A percentile compares a stretch with the other conserved stretches of the same genome.
These are phyloP conservation scores for Eutrema heterophyllum DNA, from an alignment of 345 rosid genomes.

Conservation along the genomic window DNA sequence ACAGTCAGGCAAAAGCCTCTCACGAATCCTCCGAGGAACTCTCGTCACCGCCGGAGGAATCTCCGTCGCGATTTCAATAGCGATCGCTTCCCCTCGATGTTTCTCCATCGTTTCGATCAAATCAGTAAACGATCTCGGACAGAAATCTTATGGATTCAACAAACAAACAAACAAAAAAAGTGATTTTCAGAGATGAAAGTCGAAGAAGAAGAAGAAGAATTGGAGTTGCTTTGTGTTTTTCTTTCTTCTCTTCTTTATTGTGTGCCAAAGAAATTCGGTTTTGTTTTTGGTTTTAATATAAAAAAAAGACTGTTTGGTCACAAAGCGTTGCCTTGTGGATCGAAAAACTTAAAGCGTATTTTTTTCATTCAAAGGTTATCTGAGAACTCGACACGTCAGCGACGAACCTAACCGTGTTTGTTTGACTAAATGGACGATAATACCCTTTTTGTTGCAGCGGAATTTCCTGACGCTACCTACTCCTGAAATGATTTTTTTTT, in stretches of 20 bases:
- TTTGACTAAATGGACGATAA: neutral
- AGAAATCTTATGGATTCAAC: neutral
- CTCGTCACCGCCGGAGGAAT: slow-evolving; percentile 39
- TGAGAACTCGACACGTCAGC: slow-evolving; percentile 27
- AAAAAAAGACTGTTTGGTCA: slow-evolving; percentile 30
- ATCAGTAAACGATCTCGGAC: neutral
- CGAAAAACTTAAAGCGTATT: slow-evolving; percentile 9
- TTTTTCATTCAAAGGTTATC: slow-evolving; percentile 20
- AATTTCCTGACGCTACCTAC: slow-evolving; percentile 25
- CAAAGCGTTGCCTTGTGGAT: slow-evolving; percentile 32
- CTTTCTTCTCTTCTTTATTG: neutral
- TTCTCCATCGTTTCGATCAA: slow-evolving; percentile 48
- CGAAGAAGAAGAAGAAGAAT: slow-evolving; percentile 7
- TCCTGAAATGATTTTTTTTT: slow-evolving; percentile 3
- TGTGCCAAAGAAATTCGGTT: slow-evolving; percentile 1
- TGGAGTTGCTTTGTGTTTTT: slow-evolving; percentile 28
- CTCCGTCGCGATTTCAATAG: slow-evolving; percentile 45
- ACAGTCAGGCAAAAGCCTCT: slow-evolving; percentile 59
- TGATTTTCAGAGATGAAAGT: slow-evolving; percentile 15
- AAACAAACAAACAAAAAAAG: neutral
- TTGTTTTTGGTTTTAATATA: neutral
- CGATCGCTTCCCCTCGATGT: slow-evolving; percentile 43
- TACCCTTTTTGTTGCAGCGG: slow-evolving; percentile 4
- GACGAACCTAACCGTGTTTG: slow-evolving; percentile 31
- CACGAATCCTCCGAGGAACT: slow-evolving; percentile 68